Evolutionary conservation across 2,329 filamentous ascomycete genomes (phyloP).

Genomic region (Venturia effusa): DNA sequence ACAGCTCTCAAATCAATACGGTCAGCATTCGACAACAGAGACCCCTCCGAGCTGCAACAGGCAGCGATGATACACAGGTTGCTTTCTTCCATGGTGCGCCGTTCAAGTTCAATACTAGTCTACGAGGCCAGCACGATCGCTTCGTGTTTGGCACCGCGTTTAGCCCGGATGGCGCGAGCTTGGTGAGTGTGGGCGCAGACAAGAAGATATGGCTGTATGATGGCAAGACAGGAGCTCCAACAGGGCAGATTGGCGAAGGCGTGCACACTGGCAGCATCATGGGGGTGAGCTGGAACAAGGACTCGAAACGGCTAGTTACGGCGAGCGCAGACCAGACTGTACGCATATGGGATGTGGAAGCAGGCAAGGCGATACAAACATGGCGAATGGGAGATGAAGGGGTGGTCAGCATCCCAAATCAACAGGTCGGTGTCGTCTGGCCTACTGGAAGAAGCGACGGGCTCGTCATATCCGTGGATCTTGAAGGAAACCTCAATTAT

Average conservation of each 20-base stretch:
- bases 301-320: slow-evolving; percentile 79
- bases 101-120: slow-evolving; percentile 89
- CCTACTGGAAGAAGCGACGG: slow-evolving; percentile 72
- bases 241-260: slow-evolving; percentile 65
- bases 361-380: slow-evolving; percentile 63
- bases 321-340: slow-evolving; percentile 92
- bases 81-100: slow-evolving; percentile 91
- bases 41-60: slow-evolving; percentile 84
- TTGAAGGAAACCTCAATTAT: slow-evolving; percentile 86
- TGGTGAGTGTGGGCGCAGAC: slow-evolving; percentile 90
- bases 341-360: slow-evolving; percentile 76
- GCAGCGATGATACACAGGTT: slow-evolving; percentile 77
- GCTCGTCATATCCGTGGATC: slow-evolving; percentile 78
- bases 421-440: slow-evolving; percentile 93
- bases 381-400: slow-evolving; percentile 78
- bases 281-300: slow-evolving; percentile 77
- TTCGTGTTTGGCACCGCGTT: slow-evolving; percentile 85
- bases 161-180: slow-evolving; percentile 69
- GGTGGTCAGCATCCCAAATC: slow-evolving; percentile 60
- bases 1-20: slow-evolving; percentile 81
- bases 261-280: slow-evolving; percentile 90
- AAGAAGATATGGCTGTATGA: slow-evolving; percentile 89
- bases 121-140: slow-evolving; percentile 68
- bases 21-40: slow-evolving; percentile 83
- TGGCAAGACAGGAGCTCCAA: slow-evolving; percentile 84